Evolutionary conservation across 202 grass and related monocot species (phyloP), one percentile per base, ranked within the genome.

Genomic region (Saccharum hybrid): DNA sequence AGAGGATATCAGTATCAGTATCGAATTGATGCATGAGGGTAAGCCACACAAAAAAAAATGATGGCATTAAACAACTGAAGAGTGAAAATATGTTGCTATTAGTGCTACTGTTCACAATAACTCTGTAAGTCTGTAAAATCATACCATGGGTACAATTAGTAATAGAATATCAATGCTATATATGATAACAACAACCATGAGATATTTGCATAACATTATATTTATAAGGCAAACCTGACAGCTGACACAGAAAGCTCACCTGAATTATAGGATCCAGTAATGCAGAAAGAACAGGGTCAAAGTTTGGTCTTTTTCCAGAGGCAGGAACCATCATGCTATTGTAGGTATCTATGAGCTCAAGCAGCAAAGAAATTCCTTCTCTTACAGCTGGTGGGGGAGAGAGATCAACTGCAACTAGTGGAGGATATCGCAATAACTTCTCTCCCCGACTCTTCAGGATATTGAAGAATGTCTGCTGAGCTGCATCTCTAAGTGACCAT

Each of bases 281-380:
- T 86, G 93, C 91, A 87, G 96, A 90, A 84, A 99, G 90, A 66
- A 96, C 93, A 82, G 93, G 81, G 78, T 94, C 86, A 75, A 99
- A 99, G 57, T 93, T 89, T 75, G 84, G 76, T 85, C 91, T 90
- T 85, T 93, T 91, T 64, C 83, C 91, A 85, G 96, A 99, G 52
- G 93, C 91, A 90, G 96, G 74, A 90, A 99, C 67, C 96, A 99
- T 99, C 87, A 98, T 98, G 85, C 93, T 89, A 72, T 94, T 90
- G 84, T 90, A 90, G 68, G 92, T 98, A 85, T 89, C 86, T 68
- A 98, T 96, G 66, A 98, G 88, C 76, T 96, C 96, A 81, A 99
- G 85, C 67, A 99, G 84, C 73, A 99, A 83, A 14, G 96, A 92
- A 85, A 99, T 85, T 77, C 89, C 91, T 85, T 99, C 96, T 77